Evolutionary conservation across 768 basidiomycete genomes (phyloP).

Genomic region (Lyophyllum atratum): DNA sequence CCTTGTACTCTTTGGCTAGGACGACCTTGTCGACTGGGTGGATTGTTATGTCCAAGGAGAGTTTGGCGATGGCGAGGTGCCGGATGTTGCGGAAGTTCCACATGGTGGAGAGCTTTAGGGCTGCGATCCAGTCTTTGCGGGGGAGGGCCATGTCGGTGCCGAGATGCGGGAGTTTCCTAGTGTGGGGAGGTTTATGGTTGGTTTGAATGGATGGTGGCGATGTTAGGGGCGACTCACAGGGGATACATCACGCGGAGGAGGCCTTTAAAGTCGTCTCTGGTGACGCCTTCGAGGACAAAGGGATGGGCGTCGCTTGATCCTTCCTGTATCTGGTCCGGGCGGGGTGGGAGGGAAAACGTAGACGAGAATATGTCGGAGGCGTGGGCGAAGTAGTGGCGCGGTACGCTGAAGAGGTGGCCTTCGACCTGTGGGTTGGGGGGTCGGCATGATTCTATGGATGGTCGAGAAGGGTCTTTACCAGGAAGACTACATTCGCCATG

Average conservation of each 20-base stretch:
- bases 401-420: conserved; percentile 27
- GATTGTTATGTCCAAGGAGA: conserved; percentile 15
- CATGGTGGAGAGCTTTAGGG: conserved; percentile 39
- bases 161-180: background rate
- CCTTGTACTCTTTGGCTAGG: conserved; percentile 30
- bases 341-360: conserved; percentile 22
- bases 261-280: conserved; percentile 21
- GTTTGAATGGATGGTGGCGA: background rate
- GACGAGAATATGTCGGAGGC: conserved; percentile 23
- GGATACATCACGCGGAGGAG: conserved; percentile 27
- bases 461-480: conserved; percentile 1
- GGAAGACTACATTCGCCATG: conserved; percentile 15
- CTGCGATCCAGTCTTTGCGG: conserved; percentile 35
- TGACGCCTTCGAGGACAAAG: conserved; percentile 24
- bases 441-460: no score
- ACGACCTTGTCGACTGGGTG: background rate
- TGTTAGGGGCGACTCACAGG: conserved; percentile 12
- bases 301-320: conserved; percentile 27
- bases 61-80: conserved; percentile 25
- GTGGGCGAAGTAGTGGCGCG: conserved; percentile 22
- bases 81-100: conserved; percentile 37
- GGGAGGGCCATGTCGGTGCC: background rate
- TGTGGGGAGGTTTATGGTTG: background rate
- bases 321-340: conserved; percentile 13
- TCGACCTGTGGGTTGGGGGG: conserved; percentile 24